Conservation (phyloP, 148 eudicot species). For the Beta vulgaris region DNA sequence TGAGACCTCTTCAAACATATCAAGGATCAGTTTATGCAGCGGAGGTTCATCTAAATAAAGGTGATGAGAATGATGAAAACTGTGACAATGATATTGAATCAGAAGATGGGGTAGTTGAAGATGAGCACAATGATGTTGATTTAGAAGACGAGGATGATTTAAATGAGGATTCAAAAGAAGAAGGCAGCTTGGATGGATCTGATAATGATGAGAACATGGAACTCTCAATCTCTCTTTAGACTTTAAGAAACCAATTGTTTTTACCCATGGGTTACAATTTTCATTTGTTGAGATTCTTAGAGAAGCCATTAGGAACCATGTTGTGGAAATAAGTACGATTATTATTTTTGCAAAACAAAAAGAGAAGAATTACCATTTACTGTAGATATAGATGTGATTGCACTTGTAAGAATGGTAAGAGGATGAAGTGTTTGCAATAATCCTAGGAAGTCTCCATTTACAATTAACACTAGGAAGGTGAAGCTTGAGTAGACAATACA, state of each 20-base stretch:
- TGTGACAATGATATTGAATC: neutral
- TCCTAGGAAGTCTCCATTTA: neutral
- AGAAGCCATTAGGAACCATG: conserved; percentile 7
- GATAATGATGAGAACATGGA: neutral
- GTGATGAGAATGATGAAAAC: neutral
- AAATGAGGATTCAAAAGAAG: neutral
- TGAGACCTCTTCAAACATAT: too few relatives aligned
- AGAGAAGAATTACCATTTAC: neutral
- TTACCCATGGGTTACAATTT: too few relatives aligned
- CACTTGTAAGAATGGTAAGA: neutral
- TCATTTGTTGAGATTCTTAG: neutral
- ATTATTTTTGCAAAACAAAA: conserved; percentile 10
- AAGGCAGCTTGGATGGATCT: neutral
- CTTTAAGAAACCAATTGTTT: too few relatives aligned
- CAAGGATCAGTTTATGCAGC: too few relatives aligned
- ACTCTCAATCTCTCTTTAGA: too few relatives aligned
- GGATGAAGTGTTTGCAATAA: neutral
- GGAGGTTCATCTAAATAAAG: neutral
- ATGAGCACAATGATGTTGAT: neutral
- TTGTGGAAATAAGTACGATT: neutral
- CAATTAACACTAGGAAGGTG: neutral
- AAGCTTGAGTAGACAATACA: neutral
- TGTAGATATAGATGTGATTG: neutral
- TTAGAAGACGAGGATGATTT: neutral
- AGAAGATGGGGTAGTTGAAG: neutral